Evolutionary conservation across 2,329 filamentous ascomycete genomes (phyloP).

Genomic region (Ustulina deusta): DNA sequence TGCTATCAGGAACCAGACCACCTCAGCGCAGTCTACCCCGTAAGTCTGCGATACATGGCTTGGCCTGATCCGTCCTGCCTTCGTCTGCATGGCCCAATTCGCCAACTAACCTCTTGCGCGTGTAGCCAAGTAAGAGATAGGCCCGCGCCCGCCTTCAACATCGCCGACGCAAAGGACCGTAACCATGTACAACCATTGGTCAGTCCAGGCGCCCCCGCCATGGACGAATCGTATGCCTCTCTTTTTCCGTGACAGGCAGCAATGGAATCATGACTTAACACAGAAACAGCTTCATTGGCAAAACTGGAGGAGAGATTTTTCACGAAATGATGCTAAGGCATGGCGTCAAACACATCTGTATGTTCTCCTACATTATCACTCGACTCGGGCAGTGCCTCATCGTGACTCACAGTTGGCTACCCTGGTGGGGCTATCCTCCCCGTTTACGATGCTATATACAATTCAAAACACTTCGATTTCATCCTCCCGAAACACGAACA

Average conservation of each 20-base stretch:
- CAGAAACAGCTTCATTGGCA: slow-evolving; percentile 81
- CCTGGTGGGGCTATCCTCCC: slow-evolving; percentile 96
- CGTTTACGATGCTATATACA: slow-evolving; percentile 98
- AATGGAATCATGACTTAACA: slow-evolving; percentile 29
- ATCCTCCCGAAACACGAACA: slow-evolving; percentile 96
- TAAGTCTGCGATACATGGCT: slow-evolving; percentile 56
- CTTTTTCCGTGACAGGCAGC: not conserved
- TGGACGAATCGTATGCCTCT: slow-evolving; percentile 81
- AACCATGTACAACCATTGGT: slow-evolving; percentile 78
- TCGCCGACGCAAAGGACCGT: slow-evolving; percentile 56
- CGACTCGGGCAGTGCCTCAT: slow-evolving; percentile 23
- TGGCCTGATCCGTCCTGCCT: not conserved
- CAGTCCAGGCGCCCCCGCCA: slow-evolving; percentile 69
- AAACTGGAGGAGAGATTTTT: slow-evolving; percentile 96
- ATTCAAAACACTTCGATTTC: slow-evolving; percentile 96
- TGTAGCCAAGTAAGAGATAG: slow-evolving; percentile 67
- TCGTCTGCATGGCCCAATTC: slow-evolving; percentile 3
- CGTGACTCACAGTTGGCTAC: slow-evolving; percentile 74
- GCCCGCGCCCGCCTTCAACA: slow-evolving; percentile 73
- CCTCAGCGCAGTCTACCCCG: slow-evolving; percentile 63
- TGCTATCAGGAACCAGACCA: slow-evolving; percentile 62
- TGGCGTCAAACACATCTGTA: slow-evolving; percentile 93
- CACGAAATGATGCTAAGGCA: slow-evolving; percentile 99
- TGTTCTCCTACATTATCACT: slow-evolving; percentile 54
- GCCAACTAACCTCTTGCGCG: slow-evolving; percentile 21